Percentiles rank a stretch among this genome's conserved stretches.
Conservation (phyloP, 257 asterid genomes). For the Jacaranda mimosifolia region DNA sequence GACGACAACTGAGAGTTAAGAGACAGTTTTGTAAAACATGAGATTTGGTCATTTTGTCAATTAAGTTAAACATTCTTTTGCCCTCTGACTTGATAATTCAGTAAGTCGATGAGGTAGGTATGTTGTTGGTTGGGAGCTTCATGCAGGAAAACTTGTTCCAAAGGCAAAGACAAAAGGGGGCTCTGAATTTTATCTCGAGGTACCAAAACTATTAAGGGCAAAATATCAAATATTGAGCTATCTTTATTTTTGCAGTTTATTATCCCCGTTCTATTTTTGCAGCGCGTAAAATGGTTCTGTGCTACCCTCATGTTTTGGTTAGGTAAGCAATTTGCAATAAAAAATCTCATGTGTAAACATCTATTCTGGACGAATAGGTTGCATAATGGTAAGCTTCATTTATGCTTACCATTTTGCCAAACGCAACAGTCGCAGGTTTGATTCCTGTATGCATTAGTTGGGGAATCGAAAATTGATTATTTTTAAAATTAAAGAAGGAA, state of each 20-base stretch:
- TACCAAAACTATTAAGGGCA: not conserved
- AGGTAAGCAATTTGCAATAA: too few species aligned
- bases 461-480: too few species aligned
- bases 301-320: too few species aligned
- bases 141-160: not conserved
- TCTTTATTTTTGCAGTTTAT: not conserved
- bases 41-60: constrained; percentile 27
- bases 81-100: not conserved
- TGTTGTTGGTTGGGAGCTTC: not conserved
- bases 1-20: constrained; percentile 38
- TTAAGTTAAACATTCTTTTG: constrained; percentile 2
- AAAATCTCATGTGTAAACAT: too few species aligned
- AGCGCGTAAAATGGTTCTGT: not conserved
- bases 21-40: constrained; percentile 56
- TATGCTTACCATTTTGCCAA: too few species aligned
- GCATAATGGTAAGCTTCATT: too few species aligned
- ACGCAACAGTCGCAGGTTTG: too few species aligned
- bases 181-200: not conserved
- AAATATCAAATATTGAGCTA: not conserved
- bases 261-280: not conserved
- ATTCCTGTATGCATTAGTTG: too few species aligned
- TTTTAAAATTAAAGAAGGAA: too few species aligned
- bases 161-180: not conserved
- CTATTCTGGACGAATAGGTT: too few species aligned
- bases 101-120: not conserved